phyloP scores from a whole-genome alignment of 352 stramenopile species.

The Vaucheria bursata region DNA sequence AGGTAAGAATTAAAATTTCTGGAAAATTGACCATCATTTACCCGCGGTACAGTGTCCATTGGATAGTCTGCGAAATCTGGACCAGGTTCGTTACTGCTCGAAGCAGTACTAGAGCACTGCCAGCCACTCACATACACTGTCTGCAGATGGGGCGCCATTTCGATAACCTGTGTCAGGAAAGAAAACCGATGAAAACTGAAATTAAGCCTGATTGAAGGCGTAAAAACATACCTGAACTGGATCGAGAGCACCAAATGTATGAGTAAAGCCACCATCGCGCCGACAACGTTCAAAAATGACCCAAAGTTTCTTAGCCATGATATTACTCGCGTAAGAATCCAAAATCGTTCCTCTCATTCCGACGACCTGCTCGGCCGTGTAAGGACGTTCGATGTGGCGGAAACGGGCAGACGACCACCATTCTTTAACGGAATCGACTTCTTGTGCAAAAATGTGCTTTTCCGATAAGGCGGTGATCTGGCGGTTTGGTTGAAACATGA shows the following conservation, averaged over 20 bases:
- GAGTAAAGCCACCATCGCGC: slow-evolving; percentile 56
- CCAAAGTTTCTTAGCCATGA: slow-evolving; percentile 57
- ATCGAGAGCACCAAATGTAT: slow-evolving; percentile 74
- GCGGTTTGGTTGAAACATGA: too few species aligned
- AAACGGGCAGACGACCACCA: slow-evolving; percentile 35
- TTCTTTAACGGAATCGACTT: too few species aligned
- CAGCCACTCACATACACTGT: slow-evolving; percentile 93
- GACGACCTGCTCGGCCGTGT: slow-evolving; percentile 35
- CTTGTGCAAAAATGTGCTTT: too few species aligned
- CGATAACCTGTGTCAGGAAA: slow-evolving; percentile 55
- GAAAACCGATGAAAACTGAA: not conserved
- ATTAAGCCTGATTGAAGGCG: too few species aligned
- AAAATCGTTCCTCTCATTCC: slow-evolving; percentile 31
- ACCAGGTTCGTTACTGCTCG: slow-evolving; percentile 74
- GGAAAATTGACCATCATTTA: not conserved
- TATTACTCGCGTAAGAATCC: slow-evolving; percentile 35
- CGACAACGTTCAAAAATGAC: slow-evolving; percentile 55
- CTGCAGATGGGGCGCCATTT: slow-evolving; percentile 85
- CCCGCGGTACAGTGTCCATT: slow-evolving; percentile 74
- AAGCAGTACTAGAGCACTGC: slow-evolving; percentile 85
- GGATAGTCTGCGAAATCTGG: slow-evolving; percentile 96
- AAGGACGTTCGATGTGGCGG: slow-evolving; percentile 26
- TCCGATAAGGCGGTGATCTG: too few species aligned
- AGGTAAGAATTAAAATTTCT: not conserved
- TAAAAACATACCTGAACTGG: slow-evolving; percentile 66